These are phyloP conservation scores for Ensete ventricosum DNA, from an alignment of 176 grass and related monocot genomes.

Conservation along the genomic window DNA sequence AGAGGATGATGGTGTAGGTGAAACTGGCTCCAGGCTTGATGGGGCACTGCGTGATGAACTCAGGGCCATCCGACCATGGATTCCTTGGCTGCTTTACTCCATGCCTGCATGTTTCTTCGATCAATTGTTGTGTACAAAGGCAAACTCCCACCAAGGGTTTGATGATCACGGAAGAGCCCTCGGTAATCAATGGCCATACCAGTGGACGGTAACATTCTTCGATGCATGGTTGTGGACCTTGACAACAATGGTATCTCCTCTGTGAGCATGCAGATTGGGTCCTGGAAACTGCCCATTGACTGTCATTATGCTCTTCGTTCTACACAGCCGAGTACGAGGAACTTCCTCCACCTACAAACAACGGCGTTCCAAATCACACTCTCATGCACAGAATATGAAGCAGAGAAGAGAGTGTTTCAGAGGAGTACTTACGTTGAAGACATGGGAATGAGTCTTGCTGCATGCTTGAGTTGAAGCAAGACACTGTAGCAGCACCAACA, in stretches of 20 bases:
- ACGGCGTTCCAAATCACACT: background rate
- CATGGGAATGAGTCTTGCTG: background rate
- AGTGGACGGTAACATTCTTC: constrained; percentile 10
- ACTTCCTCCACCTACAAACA: background rate
- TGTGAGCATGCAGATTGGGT: constrained; percentile 1
- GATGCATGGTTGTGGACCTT: constrained; percentile 2
- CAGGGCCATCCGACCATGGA: constrained; percentile 15
- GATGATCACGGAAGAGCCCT: background rate
- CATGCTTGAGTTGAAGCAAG: background rate
- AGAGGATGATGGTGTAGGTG: background rate
- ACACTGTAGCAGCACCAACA: background rate
- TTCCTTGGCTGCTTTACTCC: constrained; percentile 10
- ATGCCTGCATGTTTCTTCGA: background rate
- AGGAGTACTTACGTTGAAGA: background rate
- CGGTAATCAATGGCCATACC: background rate
- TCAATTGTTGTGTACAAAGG: background rate
- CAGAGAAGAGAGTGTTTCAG: background rate
- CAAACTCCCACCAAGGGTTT: background rate
- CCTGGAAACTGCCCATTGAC: constrained; percentile 17
- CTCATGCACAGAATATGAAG: background rate
- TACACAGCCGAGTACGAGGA: constrained; percentile 4
- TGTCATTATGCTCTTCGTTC: constrained; percentile 11
- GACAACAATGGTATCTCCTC: constrained; percentile 1
- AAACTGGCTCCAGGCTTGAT: background rate
- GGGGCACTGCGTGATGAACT: constrained; percentile 1